A percentile compares a stretch with the other conserved stretches of the same genome.
These are phyloP conservation scores for Thermomucor indicae-seudaticae DNA, from an alignment of 371 early-diverging fungal genomes.

Conservation along the genomic window DNA sequence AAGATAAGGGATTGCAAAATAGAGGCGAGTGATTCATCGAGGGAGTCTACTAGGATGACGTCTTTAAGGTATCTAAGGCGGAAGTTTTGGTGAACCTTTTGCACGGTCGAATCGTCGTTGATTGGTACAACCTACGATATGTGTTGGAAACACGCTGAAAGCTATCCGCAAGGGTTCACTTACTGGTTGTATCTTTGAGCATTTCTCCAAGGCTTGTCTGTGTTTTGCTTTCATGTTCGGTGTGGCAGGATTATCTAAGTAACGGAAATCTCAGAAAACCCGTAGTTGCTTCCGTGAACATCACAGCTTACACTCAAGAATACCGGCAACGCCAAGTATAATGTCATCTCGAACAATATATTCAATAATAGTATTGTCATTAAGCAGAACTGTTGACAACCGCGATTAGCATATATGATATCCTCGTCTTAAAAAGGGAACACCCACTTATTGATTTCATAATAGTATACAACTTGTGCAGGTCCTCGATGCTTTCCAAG, in stretches of 20 bases:
- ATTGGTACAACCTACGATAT: conserved; percentile 65
- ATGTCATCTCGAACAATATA: conserved; percentile 70
- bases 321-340: conserved; percentile 64
- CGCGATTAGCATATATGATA: no score
- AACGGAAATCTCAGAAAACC: not conserved
- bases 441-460: conserved; percentile 72
- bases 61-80: conserved; percentile 83
- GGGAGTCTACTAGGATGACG: conserved; percentile 63
- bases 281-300: not conserved
- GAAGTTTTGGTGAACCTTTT: conserved; percentile 79
- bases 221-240: conserved; percentile 66
- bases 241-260: conserved; percentile 67
- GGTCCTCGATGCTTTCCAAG: conserved; percentile 68
- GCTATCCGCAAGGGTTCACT: not conserved
- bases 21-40: conserved; percentile 72
- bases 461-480: conserved; percentile 68
- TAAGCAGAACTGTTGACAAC: conserved; percentile 22
- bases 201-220: conserved; percentile 58
- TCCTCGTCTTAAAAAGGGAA: no score
- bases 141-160: not conserved
- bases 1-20: conserved; percentile 68
- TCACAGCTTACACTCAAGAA: conserved; percentile 74
- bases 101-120: conserved; percentile 53
- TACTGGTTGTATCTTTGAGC: conserved; percentile 65
- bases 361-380: conserved; percentile 58